Base-by-base conservation (phyloP, 441 rosid species). In the Populus hybrid region DNA sequence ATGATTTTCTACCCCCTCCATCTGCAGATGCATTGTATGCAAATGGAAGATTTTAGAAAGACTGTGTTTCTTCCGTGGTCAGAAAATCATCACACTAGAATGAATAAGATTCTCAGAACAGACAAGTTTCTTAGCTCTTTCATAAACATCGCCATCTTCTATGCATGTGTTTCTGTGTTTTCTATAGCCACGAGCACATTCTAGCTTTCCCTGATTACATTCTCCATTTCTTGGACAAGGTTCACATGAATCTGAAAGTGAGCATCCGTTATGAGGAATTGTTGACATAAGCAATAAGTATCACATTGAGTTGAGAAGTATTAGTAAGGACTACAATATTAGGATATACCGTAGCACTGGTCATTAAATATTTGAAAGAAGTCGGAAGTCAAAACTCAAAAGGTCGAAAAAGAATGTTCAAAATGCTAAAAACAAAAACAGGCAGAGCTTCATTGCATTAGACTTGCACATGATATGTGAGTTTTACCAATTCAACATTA, bases 41-140 rank as follows among this genome's bases (percentile, higher is more conserved):
- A 77, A 78, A 75, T 26, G 40, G 70, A 68, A 81, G 80, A 81
- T 32, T 32, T 75, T 24, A 73, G 76, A 40, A 76, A 79, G 30
- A 61, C 10, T 59, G 20, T 59, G 16, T 20, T 64, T 79, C 26
- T 73, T 73, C 28, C 32, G 42, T 20, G 24, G 34, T 20, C 34
- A 76, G 65, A 75, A 72, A 71, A 74, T 50, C 73, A 79, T 83
- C 70, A 71, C 73, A 81, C 78, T 79, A 76, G 79, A 87, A 74
- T 34, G 80, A 84, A 74, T 36, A 83, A 84, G 83, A 83, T 69
- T 79, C 67, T 59, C 69, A 78, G 81, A 78, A 87, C 93, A 42
- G 76, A 92, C 99, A 88, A 95, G 83, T 90, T 89, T 88, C 86
- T 84, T 86, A 81, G 96, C 93, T 75, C 89, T 88, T 86, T 92